Percentiles rank a stretch among this genome's conserved stretches.
These are phyloP conservation scores for Candida oleophila DNA, from an alignment of 805 yeast genomes.

Conservation along the genomic window DNA sequence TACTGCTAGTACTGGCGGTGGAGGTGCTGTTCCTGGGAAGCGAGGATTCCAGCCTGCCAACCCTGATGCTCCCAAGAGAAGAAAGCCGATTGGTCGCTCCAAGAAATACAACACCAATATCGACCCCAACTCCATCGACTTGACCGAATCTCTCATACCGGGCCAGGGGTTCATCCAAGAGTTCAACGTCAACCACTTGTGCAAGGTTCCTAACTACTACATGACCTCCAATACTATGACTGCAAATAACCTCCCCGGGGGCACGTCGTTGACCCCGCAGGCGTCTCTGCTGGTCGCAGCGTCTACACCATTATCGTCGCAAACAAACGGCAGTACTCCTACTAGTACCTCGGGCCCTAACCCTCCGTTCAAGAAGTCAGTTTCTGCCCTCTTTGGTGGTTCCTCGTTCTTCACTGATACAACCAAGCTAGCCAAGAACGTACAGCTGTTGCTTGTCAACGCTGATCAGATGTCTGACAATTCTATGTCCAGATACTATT, in stretches of 20 bases:
- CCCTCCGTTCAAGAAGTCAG: conserved; percentile 13
- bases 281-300: conserved; percentile 1
- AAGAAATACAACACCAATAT: conserved; percentile 30
- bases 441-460: conserved; percentile 32
- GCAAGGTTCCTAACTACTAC: conserved; percentile 44
- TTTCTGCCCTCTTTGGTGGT: conserved; percentile 14
- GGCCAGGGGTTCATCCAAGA: conserved; percentile 46
- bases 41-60: conserved; percentile 5
- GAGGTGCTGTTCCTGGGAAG: conserved; percentile 3
- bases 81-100: conserved; percentile 29
- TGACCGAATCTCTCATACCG: conserved; percentile 38
- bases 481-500: conserved; percentile 37
- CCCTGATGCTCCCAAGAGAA: conserved; percentile 7
- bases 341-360: background rate
- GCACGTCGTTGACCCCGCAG: conserved; percentile 1
- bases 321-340: background rate
- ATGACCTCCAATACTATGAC: conserved; percentile 21
- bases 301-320: conserved; percentile 4
- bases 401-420: conserved; percentile 25
- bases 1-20: background rate
- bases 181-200: conserved; percentile 37
- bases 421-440: conserved; percentile 28
- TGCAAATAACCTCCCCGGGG: background rate
- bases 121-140: conserved; percentile 41
- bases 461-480: conserved; percentile 36